These are phyloP conservation scores for Microsporum audouinii DNA, from an alignment of 2,329 filamentous ascomycete genomes.

Conservation along the genomic window DNA sequence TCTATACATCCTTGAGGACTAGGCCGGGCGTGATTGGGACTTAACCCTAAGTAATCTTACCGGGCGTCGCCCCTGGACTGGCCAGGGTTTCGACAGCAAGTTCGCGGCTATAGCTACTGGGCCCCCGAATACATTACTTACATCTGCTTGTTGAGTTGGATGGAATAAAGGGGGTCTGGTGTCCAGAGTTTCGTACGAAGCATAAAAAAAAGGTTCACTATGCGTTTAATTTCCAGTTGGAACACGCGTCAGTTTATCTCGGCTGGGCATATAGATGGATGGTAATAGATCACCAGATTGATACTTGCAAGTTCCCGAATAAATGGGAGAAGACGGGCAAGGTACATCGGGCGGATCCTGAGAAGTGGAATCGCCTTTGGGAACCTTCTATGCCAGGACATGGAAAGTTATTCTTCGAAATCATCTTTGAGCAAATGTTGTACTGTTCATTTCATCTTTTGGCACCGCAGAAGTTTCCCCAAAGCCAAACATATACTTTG, in stretches of 20 bases:
- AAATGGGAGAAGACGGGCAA: slow-evolving; percentile 41
- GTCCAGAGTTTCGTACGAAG: slow-evolving; percentile 36
- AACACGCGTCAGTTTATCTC: slow-evolving; percentile 44
- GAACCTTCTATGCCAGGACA: slow-evolving; percentile 22
- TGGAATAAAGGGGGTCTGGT: slow-evolving; percentile 27
- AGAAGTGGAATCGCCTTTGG: slow-evolving; percentile 40
- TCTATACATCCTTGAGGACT: slow-evolving; percentile 42
- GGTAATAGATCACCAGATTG: slow-evolving; percentile 44
- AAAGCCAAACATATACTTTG: slow-evolving; percentile 26
- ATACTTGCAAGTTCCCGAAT: slow-evolving; percentile 28
- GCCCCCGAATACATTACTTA: slow-evolving; percentile 51
- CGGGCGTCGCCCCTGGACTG: neutral
- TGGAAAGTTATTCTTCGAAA: slow-evolving; percentile 6
- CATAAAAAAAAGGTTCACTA: slow-evolving; percentile 35
- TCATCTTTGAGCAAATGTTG: slow-evolving; percentile 9
- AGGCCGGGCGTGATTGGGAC: neutral
- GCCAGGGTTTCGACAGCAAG: slow-evolving; percentile 34
- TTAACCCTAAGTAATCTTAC: slow-evolving; percentile 14
- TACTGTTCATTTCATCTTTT: slow-evolving; percentile 16
- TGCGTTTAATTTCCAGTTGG: slow-evolving; percentile 33
- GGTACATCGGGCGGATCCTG: slow-evolving; percentile 36
- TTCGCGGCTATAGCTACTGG: slow-evolving; percentile 62
- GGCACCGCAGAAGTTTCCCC: slow-evolving; percentile 16
- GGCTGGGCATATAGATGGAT: slow-evolving; percentile 51
- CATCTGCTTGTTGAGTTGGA: slow-evolving; percentile 23